These are phyloP conservation scores for Thymus quinquecostatus DNA, from an alignment of 257 asterid species.

Conservation along the genomic window DNA sequence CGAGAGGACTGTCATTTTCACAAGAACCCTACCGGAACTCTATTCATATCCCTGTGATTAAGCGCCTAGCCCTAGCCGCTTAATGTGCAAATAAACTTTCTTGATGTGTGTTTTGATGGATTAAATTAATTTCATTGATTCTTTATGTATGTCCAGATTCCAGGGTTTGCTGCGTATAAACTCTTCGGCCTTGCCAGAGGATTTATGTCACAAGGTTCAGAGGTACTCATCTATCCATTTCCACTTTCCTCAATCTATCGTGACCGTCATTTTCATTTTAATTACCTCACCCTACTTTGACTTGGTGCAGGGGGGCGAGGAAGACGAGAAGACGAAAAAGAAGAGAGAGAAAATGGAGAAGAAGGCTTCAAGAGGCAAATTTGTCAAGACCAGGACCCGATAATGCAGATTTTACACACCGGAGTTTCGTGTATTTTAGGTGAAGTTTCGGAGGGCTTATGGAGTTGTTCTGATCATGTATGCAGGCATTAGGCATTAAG, in stretches of 20 bases:
- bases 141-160: constrained; percentile 59
- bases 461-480: not conserved
- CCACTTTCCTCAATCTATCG: not conserved
- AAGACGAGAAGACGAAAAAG: constrained; percentile 82
- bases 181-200: constrained; percentile 83
- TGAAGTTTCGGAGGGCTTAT: constrained; percentile 13
- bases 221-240: constrained; percentile 46
- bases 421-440: not conserved
- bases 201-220: constrained; percentile 69
- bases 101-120: not conserved
- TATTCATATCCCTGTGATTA: not conserved
- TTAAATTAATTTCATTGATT: constrained; percentile 6
- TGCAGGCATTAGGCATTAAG: not conserved
- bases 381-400: constrained; percentile 67
- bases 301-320: constrained; percentile 70
- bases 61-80: not conserved
- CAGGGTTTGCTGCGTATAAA: constrained; percentile 84
- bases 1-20: not conserved
- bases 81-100: constrained; percentile 4
- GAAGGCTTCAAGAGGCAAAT: constrained; percentile 83
- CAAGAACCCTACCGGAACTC: not conserved
- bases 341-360: constrained; percentile 96
- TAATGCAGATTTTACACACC: constrained; percentile 25
- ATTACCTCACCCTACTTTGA: constrained; percentile 4
- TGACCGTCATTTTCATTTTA: not conserved